A percentile compares a stretch with the other conserved stretches of the same genome.
phyloP scores from a whole-genome alignment of 1,284 basidiomycete genomes.

The Cryptococcus wingfieldii region DNA sequence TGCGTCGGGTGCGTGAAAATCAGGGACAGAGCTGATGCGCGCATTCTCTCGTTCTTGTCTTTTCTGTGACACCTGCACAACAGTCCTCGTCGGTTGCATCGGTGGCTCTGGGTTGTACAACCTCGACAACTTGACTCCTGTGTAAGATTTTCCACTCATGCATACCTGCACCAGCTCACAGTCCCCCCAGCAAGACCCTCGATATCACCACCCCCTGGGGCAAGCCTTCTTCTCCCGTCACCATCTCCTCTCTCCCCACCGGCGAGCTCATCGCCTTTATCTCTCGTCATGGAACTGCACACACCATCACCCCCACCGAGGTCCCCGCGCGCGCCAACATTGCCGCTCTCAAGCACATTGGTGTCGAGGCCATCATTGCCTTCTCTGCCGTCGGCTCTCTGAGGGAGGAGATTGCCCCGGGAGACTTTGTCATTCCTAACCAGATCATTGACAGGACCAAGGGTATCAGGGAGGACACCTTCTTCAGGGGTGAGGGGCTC shows the following conservation, averaged over 20 bases:
- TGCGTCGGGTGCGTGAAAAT: background rate
- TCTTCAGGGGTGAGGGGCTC: constrained; percentile 75
- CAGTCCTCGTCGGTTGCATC: constrained; percentile 76
- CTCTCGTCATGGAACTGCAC: constrained; percentile 78
- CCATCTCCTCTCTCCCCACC: constrained; percentile 73
- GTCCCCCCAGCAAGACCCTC: constrained; percentile 56
- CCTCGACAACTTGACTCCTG: constrained; percentile 76
- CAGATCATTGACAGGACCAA: constrained; percentile 98
- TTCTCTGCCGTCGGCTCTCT: constrained; percentile 97
- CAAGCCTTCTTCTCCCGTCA: constrained; percentile 82
- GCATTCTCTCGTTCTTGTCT: background rate
- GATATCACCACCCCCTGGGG: constrained; percentile 76
- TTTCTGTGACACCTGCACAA: background rate
- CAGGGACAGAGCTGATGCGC: background rate
- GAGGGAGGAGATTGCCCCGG: constrained; percentile 86
- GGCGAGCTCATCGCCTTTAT: constrained; percentile 83
- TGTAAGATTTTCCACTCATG: constrained; percentile 55
- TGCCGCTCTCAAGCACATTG: constrained; percentile 87
- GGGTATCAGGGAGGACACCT: constrained; percentile 76
- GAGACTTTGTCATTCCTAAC: constrained; percentile 80
- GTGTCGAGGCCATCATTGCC: constrained; percentile 81
- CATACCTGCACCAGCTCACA: background rate
- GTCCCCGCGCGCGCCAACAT: constrained; percentile 90
- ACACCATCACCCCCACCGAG: constrained; percentile 66
- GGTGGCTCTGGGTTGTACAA: constrained; percentile 84